phyloP scores from a whole-genome alignment of 2,329 filamentous ascomycete species.

The Fusarium begoniae region DNA sequence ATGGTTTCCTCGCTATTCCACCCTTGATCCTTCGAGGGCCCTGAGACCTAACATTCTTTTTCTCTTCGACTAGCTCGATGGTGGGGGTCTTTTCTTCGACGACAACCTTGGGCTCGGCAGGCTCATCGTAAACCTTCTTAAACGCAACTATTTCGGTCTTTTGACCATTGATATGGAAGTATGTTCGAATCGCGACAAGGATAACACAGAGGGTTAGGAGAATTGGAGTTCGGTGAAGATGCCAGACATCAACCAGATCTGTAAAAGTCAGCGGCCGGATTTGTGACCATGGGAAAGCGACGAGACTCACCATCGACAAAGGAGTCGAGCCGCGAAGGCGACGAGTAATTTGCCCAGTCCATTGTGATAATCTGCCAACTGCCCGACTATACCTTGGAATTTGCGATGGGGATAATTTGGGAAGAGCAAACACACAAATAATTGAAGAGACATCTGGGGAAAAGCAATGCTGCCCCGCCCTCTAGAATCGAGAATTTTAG shows the following conservation, averaged over 20 bases:
- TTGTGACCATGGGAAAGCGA: background rate
- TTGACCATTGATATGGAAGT: constrained; percentile 51
- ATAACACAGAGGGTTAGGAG: constrained; percentile 51
- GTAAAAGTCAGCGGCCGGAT: constrained; percentile 14
- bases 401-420: constrained; percentile 1
- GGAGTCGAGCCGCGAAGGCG: constrained; percentile 38
- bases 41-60: constrained; percentile 45
- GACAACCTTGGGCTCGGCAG: constrained; percentile 16
- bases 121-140: constrained; percentile 48
- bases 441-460: constrained; percentile 30
- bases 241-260: constrained; percentile 57
- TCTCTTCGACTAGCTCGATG: constrained; percentile 35
- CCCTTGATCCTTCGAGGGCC: constrained; percentile 62
- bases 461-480: constrained; percentile 38
- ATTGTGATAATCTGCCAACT: constrained; percentile 26
- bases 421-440: constrained; percentile 19
- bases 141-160: constrained; percentile 50
- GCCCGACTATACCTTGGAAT: constrained; percentile 9
- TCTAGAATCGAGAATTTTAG: constrained; percentile 27
- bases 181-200: constrained; percentile 53
- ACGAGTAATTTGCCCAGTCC: constrained; percentile 40
- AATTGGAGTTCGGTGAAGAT: constrained; percentile 56
- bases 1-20: constrained; percentile 48
- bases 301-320: constrained; percentile 39
- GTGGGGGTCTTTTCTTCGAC: constrained; percentile 29